phyloP scores from a whole-genome alignment of 305 asterid genomes.

The Rubia tinctorum region DNA sequence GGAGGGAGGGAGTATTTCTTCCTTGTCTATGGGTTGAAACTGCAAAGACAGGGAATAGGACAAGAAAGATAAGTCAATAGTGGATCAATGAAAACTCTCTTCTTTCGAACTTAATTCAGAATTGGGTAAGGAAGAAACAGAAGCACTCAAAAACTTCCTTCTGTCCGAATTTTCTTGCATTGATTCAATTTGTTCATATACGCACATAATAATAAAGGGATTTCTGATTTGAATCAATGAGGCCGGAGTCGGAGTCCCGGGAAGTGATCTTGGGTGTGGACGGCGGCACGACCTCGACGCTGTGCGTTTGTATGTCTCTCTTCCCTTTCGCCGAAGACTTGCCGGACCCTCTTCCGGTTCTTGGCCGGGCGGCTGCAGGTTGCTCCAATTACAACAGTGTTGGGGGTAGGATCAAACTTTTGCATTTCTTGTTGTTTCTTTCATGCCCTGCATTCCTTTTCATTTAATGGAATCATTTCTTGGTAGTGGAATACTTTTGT shows the following conservation, averaged over 20 bases:
- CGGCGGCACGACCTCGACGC: slow-evolving; percentile 90
- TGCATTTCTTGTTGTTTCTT: neutral
- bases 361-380: slow-evolving; percentile 71
- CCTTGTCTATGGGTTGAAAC: too few relatives aligned
- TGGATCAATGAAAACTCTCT: neutral
- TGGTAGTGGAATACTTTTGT: neutral
- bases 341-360: slow-evolving; percentile 74
- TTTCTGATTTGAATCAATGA: slow-evolving; percentile 10
- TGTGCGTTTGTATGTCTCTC: slow-evolving; percentile 83
- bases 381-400: slow-evolving; percentile 94
- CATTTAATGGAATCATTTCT: neutral
- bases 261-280: slow-evolving; percentile 80
- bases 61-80: too few relatives aligned
- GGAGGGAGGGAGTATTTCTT: too few relatives aligned
- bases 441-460: neutral
- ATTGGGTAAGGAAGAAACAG: neutral
- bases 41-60: too few relatives aligned
- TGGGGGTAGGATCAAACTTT: slow-evolving; percentile 54
- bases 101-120: neutral
- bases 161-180: neutral
- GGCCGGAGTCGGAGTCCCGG: slow-evolving; percentile 13
- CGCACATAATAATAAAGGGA: neutral
- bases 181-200: neutral
- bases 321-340: slow-evolving; percentile 43
- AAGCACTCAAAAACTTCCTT: neutral